These are phyloP conservation scores for Cymodocea nodosa DNA, from an alignment of 116 monocot species.

Conservation along the genomic window DNA sequence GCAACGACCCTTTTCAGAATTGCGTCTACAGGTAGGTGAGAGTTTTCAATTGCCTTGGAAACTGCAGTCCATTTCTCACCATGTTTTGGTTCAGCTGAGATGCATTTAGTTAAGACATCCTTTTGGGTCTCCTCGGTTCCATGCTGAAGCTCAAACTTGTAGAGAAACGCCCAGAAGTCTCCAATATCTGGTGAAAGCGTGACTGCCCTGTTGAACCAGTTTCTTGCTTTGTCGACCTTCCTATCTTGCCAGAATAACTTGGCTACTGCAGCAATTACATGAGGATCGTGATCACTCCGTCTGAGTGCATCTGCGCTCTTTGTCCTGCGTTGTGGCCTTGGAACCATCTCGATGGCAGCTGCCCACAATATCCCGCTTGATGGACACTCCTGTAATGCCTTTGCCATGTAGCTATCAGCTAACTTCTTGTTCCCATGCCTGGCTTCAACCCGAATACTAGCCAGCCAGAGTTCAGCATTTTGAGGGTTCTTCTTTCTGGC, in stretches of 20 bases:
- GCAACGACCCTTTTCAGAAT: conserved; percentile 77
- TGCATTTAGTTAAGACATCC: conserved; percentile 62
- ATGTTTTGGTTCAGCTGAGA: conserved; percentile 83
- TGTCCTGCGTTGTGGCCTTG: conserved; percentile 68
- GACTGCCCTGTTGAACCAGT: conserved; percentile 85
- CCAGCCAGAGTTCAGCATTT: conserved; percentile 87
- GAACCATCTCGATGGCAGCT: conserved; percentile 80
- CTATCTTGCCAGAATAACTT: conserved; percentile 92
- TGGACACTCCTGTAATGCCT: conserved; percentile 92
- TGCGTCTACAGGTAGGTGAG: conserved; percentile 67
- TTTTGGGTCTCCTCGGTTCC: conserved; percentile 76
- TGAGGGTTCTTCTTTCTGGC: conserved; percentile 84
- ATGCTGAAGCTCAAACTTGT: conserved; percentile 97
- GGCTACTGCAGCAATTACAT: conserved; percentile 81
- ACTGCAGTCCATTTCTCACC: conserved; percentile 90
- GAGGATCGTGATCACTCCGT: conserved; percentile 66
- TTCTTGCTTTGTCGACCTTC: conserved; percentile 95
- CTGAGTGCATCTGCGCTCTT: conserved; percentile 83
- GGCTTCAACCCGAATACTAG: conserved; percentile 73
- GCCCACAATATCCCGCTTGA: conserved; percentile 95
- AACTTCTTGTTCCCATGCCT: conserved; percentile 85
- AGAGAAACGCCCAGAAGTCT: conserved; percentile 77
- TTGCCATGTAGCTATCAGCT: conserved; percentile 84
- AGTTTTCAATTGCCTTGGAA: conserved; percentile 88
- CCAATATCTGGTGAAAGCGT: conserved; percentile 87